Percentiles rank a stretch among this genome's conserved stretches.
Conservation (phyloP, 139 green algal species). For the Trebouxia sp. region DNA sequence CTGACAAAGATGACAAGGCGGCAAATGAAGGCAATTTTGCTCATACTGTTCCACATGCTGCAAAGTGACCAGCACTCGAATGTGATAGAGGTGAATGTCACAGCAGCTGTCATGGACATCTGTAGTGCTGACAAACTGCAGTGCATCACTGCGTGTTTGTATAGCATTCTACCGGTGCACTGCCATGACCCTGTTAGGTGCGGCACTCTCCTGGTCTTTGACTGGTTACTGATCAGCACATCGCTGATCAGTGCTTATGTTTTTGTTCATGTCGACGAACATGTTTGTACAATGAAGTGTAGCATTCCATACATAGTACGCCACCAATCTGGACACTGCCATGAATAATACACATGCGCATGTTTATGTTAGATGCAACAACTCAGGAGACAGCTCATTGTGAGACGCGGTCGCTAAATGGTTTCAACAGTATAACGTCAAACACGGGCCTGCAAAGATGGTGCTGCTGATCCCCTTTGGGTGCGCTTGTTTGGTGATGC, state of each 20-base stretch:
- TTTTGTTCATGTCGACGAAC: too few relatives aligned
- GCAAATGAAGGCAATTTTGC: constrained; percentile 33
- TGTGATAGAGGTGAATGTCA: constrained; percentile 36
- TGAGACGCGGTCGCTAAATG: too few relatives aligned
- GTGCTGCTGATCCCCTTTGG: neutral
- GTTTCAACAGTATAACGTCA: neutral
- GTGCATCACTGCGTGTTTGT: neutral
- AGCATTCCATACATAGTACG: too few relatives aligned
- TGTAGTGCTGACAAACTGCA: neutral
- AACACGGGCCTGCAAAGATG: neutral
- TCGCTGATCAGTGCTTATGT: too few relatives aligned
- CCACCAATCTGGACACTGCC: too few relatives aligned
- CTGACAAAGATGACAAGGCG: constrained; percentile 28
- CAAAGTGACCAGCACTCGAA: constrained; percentile 44
- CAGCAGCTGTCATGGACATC: neutral
- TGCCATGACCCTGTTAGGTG: too few relatives aligned
- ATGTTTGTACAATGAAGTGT: too few relatives aligned
- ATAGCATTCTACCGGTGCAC: neutral
- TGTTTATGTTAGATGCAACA: too few relatives aligned
- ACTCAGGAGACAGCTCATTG: too few relatives aligned
- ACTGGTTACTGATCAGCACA: too few relatives aligned
- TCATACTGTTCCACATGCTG: constrained; percentile 45
- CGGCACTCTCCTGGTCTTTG: too few relatives aligned
- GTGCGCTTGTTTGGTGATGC: neutral
- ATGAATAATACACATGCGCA: too few relatives aligned